Percentiles rank a stretch among this genome's conserved stretches.
These are phyloP conservation scores for Globisporangium emineosum DNA, from an alignment of 352 stramenopile species.

Conservation along the genomic window DNA sequence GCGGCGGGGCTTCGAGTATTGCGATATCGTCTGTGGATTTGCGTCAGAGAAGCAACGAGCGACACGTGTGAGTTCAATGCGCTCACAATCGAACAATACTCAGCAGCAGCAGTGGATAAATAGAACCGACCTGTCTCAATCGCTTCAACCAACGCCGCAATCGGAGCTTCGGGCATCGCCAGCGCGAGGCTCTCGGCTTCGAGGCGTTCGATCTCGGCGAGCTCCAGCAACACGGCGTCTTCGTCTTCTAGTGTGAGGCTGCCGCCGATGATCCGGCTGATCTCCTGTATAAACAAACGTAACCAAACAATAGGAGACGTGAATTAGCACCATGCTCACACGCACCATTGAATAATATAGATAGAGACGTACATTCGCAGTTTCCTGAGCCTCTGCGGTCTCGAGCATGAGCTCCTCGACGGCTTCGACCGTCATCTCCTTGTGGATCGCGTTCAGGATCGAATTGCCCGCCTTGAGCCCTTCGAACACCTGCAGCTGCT, in stretches of 20 bases:
- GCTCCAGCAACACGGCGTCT: conserved; percentile 78
- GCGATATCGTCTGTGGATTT: not conserved
- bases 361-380: conserved; percentile 51
- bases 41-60: too few species aligned
- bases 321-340: not conserved
- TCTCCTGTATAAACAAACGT: conserved; percentile 53
- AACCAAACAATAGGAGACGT: not conserved
- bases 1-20: not conserved
- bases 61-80: too few species aligned
- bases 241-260: conserved; percentile 82
- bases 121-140: too few species aligned
- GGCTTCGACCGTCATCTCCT: conserved; percentile 87
- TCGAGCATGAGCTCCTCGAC: conserved; percentile 89
- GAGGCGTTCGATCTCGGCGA: conserved; percentile 79
- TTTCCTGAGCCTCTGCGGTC: conserved; percentile 81
- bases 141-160: conserved; percentile 30
- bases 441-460: conserved; percentile 85
- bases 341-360: not conserved
- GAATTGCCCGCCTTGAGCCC: conserved; percentile 86
- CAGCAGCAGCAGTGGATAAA: too few species aligned
- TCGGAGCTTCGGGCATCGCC: conserved; percentile 62
- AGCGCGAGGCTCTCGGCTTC: conserved; percentile 55
- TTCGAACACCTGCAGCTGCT: conserved; percentile 88
- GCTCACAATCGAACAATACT: too few species aligned
- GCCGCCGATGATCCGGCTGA: conserved; percentile 76